A percentile compares a stretch with the other conserved stretches of the same genome.
phyloP scores from a whole-genome alignment of 495 filamentous ascomycete genomes.

The Thozetella sp. region DNA sequence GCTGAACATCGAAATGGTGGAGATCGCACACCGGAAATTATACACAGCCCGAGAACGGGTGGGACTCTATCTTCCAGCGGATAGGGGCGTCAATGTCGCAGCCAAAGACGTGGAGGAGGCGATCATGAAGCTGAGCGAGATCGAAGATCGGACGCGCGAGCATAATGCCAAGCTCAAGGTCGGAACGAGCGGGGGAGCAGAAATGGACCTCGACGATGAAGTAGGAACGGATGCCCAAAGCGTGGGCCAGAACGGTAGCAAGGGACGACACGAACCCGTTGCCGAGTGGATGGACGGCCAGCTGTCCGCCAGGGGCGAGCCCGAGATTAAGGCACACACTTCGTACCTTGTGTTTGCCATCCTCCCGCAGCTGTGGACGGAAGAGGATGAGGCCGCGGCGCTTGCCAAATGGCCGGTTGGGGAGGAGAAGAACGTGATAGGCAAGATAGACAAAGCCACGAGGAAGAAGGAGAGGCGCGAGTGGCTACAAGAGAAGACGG shows the following conservation, averaged over 20 bases:
- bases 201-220: conserved; percentile 24
- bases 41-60: conserved; percentile 83
- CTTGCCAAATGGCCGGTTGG: conserved; percentile 61
- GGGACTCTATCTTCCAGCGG: conserved; percentile 49
- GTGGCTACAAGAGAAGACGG: conserved; percentile 28
- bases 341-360: conserved; percentile 94
- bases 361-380: conserved; percentile 81
- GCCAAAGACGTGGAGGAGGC: conserved; percentile 79
- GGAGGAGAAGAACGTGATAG: conserved; percentile 42
- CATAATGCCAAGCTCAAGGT: conserved; percentile 43
- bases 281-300: conserved; percentile 62
- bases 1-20: conserved; percentile 92
- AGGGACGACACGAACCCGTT: neutral
- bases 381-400: conserved; percentile 76
- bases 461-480: conserved; percentile 49
- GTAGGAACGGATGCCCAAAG: conserved; percentile 18
- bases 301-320: conserved; percentile 76
- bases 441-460: conserved; percentile 52
- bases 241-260: conserved; percentile 18
- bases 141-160: conserved; percentile 65
- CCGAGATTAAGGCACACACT: conserved; percentile 92
- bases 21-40: conserved; percentile 73
- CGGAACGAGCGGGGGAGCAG: conserved; percentile 17
- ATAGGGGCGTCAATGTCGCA: conserved; percentile 47
- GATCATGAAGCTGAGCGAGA: conserved; percentile 64